Evolutionary conservation across 768 basidiomycete species (phyloP), one percentile per base, ranked within the genome.

Genomic region (Psilocybe azurescens): DNA sequence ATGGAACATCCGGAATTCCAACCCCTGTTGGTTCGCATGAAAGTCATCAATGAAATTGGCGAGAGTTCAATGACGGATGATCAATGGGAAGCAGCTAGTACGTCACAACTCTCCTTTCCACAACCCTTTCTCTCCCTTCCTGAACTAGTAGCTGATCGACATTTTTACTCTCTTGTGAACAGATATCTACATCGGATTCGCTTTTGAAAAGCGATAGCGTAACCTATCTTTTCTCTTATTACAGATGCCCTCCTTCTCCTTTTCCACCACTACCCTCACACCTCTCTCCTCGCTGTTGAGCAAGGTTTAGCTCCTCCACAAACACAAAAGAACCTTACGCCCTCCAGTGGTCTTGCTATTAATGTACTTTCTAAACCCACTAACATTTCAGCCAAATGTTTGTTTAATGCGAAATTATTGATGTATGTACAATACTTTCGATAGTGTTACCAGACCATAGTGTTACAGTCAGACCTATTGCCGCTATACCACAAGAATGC

Each of bases 21-120:
- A 18, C 84, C 87, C n/a, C 80, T 99, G 16, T 81, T 99, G 77
- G 79, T 90, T 60, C 84, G 87, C 67, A 99, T 99, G 97, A 91
- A 89, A 64, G 97, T 99, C 30, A 86, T 97, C 47, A 90, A 97
- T 70, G 77, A 80, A 16, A 83, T 90, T 46, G 95, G 95, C 1
- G 91, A 91, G 77, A 96, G 93, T 70, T 79, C 92, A 56, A 97
- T 99, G 93, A 88, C 95, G 65, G 91, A 92, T 66, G 90, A 93
- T 67, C 96, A 99, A 76, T 97, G 97, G 94, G 95, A 98, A 70
- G 97, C 97, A 64, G 95, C 95, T n/a, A 98, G 97, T 98, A 76
- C 77, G 95, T 86, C 11, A 10, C 47, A 59, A 39, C 50, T 50
- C 36, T 36, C 7, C 14, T 39, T 39, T 86, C 24, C 10, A 10